These are phyloP conservation scores for Solanum medicagineum DNA, from an alignment of 257 asterid genomes.

Conservation along the genomic window DNA sequence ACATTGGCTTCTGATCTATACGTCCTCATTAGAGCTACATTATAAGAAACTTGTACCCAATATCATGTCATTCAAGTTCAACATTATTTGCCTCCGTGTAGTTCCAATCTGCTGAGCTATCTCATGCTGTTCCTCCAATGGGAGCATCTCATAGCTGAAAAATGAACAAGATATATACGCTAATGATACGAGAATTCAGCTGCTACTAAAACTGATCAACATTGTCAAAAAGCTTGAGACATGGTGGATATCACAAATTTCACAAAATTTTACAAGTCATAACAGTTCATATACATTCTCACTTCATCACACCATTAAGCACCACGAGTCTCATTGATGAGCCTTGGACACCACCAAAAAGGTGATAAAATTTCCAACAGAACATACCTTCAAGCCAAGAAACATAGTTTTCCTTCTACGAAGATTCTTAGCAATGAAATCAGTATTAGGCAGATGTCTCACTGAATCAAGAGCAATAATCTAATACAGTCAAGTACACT, in stretches of 20 bases:
- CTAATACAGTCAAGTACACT: background rate
- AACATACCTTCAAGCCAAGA: background rate
- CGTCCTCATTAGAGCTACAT: background rate
- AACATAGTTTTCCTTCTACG: background rate
- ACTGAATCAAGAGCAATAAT: too few relatives aligned
- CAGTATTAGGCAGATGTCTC: too few relatives aligned
- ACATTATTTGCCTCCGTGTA: conserved; percentile 65
- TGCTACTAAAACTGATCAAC: background rate
- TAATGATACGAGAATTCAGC: background rate
- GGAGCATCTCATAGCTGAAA: conserved; percentile 80
- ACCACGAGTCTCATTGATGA: background rate
- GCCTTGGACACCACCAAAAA: background rate
- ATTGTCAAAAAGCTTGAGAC: background rate
- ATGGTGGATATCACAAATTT: background rate
- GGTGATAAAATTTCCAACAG: background rate
- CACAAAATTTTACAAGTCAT: background rate
- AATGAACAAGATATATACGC: background rate
- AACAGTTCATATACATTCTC: background rate
- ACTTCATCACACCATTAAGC: background rate
- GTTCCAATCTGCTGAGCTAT: conserved; percentile 90
- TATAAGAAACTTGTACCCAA: conserved; percentile 75
- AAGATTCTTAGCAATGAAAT: background rate
- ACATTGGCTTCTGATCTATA: background rate
- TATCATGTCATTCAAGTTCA: conserved; percentile 74
- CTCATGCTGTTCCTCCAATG: conserved; percentile 74